A percentile compares a stretch with the other conserved stretches of the same genome.
phyloP scores from a whole-genome alignment of 768 basidiomycete genomes.

The Pleurotus eryngii region DNA sequence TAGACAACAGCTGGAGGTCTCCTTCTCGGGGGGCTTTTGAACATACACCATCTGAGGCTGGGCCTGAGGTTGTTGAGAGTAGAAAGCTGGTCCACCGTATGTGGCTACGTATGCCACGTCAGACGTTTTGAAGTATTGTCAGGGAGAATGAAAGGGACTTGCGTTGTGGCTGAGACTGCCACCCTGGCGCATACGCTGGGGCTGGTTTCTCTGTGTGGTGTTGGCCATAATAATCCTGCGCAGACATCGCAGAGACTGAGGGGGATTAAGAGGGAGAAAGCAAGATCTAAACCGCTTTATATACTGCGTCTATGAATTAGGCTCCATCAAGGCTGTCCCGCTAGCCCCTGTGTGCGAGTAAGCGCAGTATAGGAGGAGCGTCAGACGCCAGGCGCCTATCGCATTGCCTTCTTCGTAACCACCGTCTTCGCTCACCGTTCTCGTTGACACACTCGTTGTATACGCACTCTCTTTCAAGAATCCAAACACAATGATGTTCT shows the following conservation, averaged over 20 bases:
- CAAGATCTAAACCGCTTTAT: not conserved
- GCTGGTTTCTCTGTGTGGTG: constrained; percentile 4
- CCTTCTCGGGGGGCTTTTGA: not conserved
- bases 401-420: no score
- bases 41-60: constrained; percentile 12
- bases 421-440: no score
- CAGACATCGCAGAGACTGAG: not conserved
- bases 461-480: no score
- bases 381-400: no score
- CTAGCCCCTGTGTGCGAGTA: no score
- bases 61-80: constrained; percentile 7
- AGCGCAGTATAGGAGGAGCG: no score
- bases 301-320: no score
- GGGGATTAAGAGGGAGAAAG: not conserved
- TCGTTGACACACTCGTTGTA: no score
- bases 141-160: not conserved
- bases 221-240: not conserved
- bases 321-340: no score
- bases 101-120: not conserved
- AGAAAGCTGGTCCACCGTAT: not conserved
- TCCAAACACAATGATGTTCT: no score
- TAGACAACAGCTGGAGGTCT: constrained; percentile 4
- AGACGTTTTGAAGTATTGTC: not conserved
- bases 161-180: not conserved
- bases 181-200: constrained; percentile 1